Percentiles rank a stretch among this genome's conserved stretches.
Conservation (phyloP, 202 grass and related monocot genomes). For the Digitaria exilis region DNA sequence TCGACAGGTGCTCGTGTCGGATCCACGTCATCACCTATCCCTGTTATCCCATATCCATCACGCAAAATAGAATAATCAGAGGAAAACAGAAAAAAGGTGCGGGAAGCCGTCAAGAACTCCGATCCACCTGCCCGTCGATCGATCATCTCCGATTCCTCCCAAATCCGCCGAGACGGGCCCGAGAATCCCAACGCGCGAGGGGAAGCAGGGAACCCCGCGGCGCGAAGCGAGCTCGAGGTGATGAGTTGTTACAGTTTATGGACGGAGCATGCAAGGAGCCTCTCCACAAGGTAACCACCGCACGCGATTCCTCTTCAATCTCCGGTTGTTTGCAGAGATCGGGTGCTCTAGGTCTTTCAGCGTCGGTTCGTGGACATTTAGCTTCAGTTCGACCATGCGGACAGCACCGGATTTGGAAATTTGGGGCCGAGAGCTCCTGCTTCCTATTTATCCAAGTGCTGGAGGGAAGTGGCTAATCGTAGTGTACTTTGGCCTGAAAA, state of each 20-base stretch:
- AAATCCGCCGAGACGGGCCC: neutral
- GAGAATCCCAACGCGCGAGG: conserved; percentile 5
- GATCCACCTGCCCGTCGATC: conserved; percentile 26
- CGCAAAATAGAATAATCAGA: conserved; percentile 14
- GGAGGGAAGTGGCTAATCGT: neutral
- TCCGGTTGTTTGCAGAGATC: neutral
- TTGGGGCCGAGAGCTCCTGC: neutral
- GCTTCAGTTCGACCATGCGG: conserved; percentile 7
- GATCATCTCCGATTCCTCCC: neutral
- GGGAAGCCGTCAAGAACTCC: conserved; percentile 25
- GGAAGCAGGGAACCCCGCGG: neutral
- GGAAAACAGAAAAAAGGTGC: conserved; percentile 12
- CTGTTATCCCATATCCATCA: conserved; percentile 30
- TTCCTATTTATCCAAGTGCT: neutral
- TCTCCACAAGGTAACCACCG: conserved; percentile 39
- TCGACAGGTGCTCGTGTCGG: conserved; percentile 20
- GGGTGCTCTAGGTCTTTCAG: neutral
- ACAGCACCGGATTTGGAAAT: conserved; percentile 10
- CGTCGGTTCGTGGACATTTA: neutral
- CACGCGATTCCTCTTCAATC: conserved; percentile 1
- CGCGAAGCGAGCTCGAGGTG: conserved; percentile 35
- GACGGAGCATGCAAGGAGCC: conserved; percentile 56
- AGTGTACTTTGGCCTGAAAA: conserved; percentile 3
- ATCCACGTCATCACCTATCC: no score
- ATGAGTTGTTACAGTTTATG: conserved; percentile 61